Percentiles rank a stretch among this genome's conserved stretches.
phyloP scores from a whole-genome alignment of 257 asterid genomes.

The Forsythia viridissima region DNA sequence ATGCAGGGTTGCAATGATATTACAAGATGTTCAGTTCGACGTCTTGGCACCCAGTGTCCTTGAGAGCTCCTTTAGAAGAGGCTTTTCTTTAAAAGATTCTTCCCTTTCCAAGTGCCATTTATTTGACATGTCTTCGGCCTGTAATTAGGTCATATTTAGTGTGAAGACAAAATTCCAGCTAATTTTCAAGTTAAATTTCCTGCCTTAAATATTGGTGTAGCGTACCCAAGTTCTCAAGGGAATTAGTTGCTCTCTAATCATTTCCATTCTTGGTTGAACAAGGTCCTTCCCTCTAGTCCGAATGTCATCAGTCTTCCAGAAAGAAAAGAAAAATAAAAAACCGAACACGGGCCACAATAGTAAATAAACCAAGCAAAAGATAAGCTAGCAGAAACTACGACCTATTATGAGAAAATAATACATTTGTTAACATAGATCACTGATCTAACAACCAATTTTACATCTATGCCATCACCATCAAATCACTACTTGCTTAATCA shows the following conservation, averaged over 20 bases:
- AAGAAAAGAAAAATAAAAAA: background rate
- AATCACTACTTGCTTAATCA: too few species aligned
- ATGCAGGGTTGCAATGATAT: background rate
- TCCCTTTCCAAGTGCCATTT: constrained; percentile 66
- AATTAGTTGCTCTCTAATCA: constrained; percentile 44
- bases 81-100: constrained; percentile 50
- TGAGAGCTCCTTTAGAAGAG: constrained; percentile 70
- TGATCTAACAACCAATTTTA: background rate
- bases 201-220: background rate
- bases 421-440: background rate
- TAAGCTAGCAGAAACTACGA: background rate
- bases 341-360: background rate
- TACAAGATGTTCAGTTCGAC: constrained; percentile 30
- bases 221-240: constrained; percentile 79
- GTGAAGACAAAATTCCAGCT: background rate
- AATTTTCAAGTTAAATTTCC: background rate
- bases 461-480: background rate
- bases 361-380: background rate
- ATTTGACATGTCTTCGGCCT: constrained; percentile 61
- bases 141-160: constrained; percentile 15
- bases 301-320: constrained; percentile 63
- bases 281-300: constrained; percentile 67
- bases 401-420: background rate
- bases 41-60: constrained; percentile 57
- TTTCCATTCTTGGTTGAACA: constrained; percentile 59